Evolutionary conservation across 768 basidiomycete species (phyloP).

Genomic region (Strobilomyces dryophilus): DNA sequence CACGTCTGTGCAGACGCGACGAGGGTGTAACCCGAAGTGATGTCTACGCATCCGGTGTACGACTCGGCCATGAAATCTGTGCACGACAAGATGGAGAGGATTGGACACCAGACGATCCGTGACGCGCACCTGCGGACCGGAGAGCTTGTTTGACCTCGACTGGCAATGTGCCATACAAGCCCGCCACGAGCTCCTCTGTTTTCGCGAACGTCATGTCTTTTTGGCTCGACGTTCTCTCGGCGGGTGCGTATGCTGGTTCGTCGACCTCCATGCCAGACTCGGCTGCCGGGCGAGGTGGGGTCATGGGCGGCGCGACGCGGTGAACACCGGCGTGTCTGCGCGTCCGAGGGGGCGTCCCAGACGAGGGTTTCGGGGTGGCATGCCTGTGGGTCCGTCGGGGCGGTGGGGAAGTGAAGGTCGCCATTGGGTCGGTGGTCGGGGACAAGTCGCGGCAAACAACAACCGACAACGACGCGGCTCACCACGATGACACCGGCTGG

Average conservation of each 20-base stretch:
- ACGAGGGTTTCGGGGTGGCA: slow-evolving; percentile 23
- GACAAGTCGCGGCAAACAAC: slow-evolving; percentile 9
- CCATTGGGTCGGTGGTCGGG: slow-evolving; percentile 17
- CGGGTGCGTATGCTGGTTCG: slow-evolving; percentile 38
- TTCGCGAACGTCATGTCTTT: slow-evolving; percentile 56
- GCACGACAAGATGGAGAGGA: neutral
- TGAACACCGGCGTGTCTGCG: slow-evolving; percentile 24
- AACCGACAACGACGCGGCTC: neutral
- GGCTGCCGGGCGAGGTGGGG: slow-evolving; percentile 34
- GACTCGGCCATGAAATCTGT: slow-evolving; percentile 68
- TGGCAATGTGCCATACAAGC: slow-evolving; percentile 67
- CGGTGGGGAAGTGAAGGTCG: slow-evolving; percentile 59
- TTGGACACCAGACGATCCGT: neutral
- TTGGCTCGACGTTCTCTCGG: slow-evolving; percentile 33
- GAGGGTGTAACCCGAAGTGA: slow-evolving; percentile 67
- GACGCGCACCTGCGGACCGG: slow-evolving; percentile 52
- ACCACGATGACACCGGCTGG: slow-evolving; percentile 26
- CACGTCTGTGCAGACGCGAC: slow-evolving; percentile 64
- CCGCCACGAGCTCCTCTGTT: slow-evolving; percentile 64
- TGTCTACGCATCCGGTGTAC: slow-evolving; percentile 70
- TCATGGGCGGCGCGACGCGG: slow-evolving; percentile 15
- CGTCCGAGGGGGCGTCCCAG: slow-evolving; percentile 25
- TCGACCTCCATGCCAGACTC: slow-evolving; percentile 67
- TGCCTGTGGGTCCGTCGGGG: slow-evolving; percentile 48
- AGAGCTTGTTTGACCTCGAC: slow-evolving; percentile 72